Evolutionary conservation across 2,329 filamentous ascomycete genomes (phyloP).

Genomic region (Trichoderma brevicompactum): DNA sequence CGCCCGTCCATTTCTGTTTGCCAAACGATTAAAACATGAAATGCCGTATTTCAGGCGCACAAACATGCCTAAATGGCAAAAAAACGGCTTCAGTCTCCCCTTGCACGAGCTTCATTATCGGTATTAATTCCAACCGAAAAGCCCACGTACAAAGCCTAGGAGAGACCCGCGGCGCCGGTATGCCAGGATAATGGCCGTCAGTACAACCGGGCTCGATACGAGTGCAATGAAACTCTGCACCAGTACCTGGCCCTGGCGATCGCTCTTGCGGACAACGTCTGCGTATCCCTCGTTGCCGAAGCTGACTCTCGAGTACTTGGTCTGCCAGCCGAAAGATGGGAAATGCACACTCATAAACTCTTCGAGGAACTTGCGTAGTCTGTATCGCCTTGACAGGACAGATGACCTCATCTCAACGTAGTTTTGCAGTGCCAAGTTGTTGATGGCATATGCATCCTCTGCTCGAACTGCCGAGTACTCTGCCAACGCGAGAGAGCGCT

Average conservation of each 20-base stretch:
- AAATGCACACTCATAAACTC: conserved; percentile 78
- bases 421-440: conserved; percentile 87
- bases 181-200: conserved; percentile 35
- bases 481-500: conserved; percentile 67
- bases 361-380: conserved; percentile 82
- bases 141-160: conserved; percentile 12
- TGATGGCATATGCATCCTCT: conserved; percentile 85
- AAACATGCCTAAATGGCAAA: background rate
- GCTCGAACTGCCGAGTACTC: conserved; percentile 77
- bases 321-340: conserved; percentile 82
- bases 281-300: conserved; percentile 94
- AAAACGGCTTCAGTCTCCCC: background rate
- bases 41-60: background rate
- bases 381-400: conserved; percentile 77
- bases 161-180: conserved; percentile 39
- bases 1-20: no score
- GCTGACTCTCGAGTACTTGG: conserved; percentile 88
- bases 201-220: conserved; percentile 40
- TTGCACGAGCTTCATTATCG: background rate
- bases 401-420: conserved; percentile 92
- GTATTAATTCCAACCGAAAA: conserved; percentile 18
- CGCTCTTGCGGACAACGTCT: conserved; percentile 72
- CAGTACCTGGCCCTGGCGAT: conserved; percentile 68
- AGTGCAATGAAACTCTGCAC: conserved; percentile 49
- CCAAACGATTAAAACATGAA: background rate